Conservation (phyloP, 768 basidiomycete species). For the Trametes punicea region DNA sequence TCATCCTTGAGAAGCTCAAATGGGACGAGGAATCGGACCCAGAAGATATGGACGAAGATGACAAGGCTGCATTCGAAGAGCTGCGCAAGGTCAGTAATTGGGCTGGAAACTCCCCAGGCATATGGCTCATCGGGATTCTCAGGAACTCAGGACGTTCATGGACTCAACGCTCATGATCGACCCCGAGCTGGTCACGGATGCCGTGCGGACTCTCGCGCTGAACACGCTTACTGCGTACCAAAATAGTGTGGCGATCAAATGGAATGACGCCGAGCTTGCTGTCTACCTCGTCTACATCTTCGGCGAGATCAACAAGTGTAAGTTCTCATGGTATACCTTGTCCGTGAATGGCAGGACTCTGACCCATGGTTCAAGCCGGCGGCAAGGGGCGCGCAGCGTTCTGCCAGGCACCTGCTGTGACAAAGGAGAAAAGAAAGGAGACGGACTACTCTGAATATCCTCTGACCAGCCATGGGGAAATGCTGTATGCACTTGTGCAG, state of each 20-base stretch:
- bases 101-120: not conserved
- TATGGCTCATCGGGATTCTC: not conserved
- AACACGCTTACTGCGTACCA: conserved; percentile 71
- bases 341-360: not conserved
- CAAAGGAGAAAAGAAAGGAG: conserved; percentile 63
- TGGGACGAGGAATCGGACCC: conserved; percentile 82
- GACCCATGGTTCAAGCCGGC: conserved; percentile 43
- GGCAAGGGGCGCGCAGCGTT: conserved; percentile 85
- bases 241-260: conserved; percentile 63
- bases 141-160: conserved; percentile 85
- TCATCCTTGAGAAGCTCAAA: conserved; percentile 83
- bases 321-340: conserved; percentile 22
- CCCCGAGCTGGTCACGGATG: conserved; percentile 76
- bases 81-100: conserved; percentile 67
- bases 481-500: conserved; percentile 79
- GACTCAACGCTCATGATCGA: conserved; percentile 87
- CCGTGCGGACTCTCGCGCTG: conserved; percentile 69
- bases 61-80: conserved; percentile 74
- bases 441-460: conserved; percentile 78
- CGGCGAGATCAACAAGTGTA: conserved; percentile 90
- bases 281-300: conserved; percentile 93
- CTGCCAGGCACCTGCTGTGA: conserved; percentile 67
- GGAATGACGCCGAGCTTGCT: conserved; percentile 93
- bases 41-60: conserved; percentile 87
- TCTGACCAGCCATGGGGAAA: conserved; percentile 85